Percentiles rank a stretch among this genome's conserved stretches.
Conservation (phyloP, 805 yeast genomes). For the Candida boidinii region DNA sequence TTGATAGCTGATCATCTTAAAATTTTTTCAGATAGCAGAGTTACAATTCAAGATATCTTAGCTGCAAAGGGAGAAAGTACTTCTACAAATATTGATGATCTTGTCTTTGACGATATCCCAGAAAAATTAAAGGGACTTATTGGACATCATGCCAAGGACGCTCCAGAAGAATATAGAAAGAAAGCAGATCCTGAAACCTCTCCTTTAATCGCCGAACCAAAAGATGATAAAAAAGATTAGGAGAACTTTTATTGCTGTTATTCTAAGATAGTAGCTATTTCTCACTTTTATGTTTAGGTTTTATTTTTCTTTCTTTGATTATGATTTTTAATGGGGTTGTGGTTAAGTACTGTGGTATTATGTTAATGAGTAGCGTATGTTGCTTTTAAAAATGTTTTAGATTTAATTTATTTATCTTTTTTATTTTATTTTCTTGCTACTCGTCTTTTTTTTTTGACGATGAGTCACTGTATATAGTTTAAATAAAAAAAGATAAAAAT, state of each 20-base stretch:
- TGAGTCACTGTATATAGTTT: no score
- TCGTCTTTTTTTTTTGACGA: no score
- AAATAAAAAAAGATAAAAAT: neutral
- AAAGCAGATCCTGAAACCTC: conserved; percentile 5
- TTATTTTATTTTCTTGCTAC: no score
- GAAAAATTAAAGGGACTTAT: conserved; percentile 39
- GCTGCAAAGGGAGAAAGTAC: conserved; percentile 70
- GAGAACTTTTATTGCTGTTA: no score
- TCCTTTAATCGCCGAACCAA: conserved; percentile 4
- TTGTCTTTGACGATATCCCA: conserved; percentile 63
- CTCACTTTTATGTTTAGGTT: no score
- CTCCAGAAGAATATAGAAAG: conserved; percentile 36
- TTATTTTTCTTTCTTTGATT: no score
- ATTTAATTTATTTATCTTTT: no score
- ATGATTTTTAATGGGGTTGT: no score
- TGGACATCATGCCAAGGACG: conserved; percentile 64
- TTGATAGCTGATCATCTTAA: conserved; percentile 82
- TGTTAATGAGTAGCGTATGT: no score
- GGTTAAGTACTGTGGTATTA: no score
- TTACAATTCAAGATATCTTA: conserved; percentile 75
- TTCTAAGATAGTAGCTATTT: no score
- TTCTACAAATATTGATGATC: conserved; percentile 54
- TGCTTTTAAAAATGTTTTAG: no score
- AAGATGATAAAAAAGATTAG: neutral
- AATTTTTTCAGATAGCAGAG: conserved; percentile 70